Base-by-base conservation (phyloP, 176 grass and related monocot genomes). In the Panicum miliaceum region DNA sequence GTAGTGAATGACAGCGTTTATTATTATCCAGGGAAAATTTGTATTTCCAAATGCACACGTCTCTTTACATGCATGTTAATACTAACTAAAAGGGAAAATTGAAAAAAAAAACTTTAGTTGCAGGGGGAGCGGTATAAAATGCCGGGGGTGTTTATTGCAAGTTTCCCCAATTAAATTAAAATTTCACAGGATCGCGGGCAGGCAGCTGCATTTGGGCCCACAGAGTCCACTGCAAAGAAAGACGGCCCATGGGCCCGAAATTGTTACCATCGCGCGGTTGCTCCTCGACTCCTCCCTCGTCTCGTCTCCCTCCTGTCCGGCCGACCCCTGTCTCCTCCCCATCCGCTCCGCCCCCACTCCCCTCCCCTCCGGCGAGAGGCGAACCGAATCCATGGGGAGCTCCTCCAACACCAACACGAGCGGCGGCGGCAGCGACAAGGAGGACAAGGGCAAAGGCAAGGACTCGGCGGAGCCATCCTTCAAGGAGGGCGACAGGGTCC, bases 401-500 rank as follows among this genome's bases (percentile, higher is more conserved):
- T 76, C 82, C 52, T 89, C 88, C 52, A 89, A 89, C 18, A 81
- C 58, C 12, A 53, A 23, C 47, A 74, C 71, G 14, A 82, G 88
- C 82, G 70, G 82, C 38, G 81, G 68, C 57, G 61, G 15, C 20
- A 75, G 64, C 37, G 66, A 41, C 35, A 45, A 59, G 36, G 65
- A 8, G 70, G 65, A 6, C 52, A 78, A 63, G 73, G 67, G 40
- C 45, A 88, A 73, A 65, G 73, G 64, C 79, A 81, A 14, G 81
- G 83, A 58, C 66, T 63, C 81, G 67, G 15, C 90, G 68, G 47
- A 60, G 70, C 64, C 29, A 4, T 76, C 75, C 43, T 98, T 98
- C 89, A 74, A 75, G 38, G 96, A 98, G 80, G 93, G 93, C 57
- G 91, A 98, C 56, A 95, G 84, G 85, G 93, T 98, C 76, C 91